These are phyloP conservation scores for Penicillium paradoxum DNA, from an alignment of 495 filamentous ascomycete species.

Conservation along the genomic window DNA sequence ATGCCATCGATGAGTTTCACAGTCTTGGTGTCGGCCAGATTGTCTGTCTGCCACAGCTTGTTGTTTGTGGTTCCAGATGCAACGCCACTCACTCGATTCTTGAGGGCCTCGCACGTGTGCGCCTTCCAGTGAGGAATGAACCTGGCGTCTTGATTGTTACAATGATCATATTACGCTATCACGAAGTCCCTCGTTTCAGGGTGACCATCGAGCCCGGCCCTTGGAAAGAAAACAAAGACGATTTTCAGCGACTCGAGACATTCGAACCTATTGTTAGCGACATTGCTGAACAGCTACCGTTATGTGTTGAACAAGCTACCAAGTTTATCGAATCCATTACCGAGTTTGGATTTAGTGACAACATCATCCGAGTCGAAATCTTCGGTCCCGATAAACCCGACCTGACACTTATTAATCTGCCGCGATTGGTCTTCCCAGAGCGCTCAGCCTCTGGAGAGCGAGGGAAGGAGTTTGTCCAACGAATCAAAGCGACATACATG, in stretches of 20 bases:
- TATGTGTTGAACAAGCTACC: background rate
- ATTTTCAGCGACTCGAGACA: background rate
- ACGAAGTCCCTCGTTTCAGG: background rate
- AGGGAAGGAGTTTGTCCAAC: too few species aligned
- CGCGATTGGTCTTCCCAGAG: background rate
- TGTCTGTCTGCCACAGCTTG: conserved; percentile 22
- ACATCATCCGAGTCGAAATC: background rate
- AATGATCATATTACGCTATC: conserved; percentile 19
- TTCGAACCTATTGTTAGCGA: background rate
- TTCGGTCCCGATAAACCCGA: background rate
- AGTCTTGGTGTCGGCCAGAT: background rate
- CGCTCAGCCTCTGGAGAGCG: too few species aligned
- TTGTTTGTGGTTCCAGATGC: conserved; percentile 57
- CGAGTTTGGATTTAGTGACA: background rate
- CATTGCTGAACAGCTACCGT: background rate
- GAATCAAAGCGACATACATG: background rate
- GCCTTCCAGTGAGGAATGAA: conserved; percentile 27
- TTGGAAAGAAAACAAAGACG: too few species aligned
- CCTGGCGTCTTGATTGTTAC: conserved; percentile 34
- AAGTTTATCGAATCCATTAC: background rate
- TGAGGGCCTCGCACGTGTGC: conserved; percentile 25
- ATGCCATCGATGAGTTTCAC: background rate
- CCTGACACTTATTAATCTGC: background rate
- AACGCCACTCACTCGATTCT: conserved; percentile 59
- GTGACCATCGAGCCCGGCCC: background rate